Percentiles rank a stretch among this genome's conserved stretches.
Evolutionary conservation across 257 asterid species (phyloP).

Genomic region (Ilex aquifolium): DNA sequence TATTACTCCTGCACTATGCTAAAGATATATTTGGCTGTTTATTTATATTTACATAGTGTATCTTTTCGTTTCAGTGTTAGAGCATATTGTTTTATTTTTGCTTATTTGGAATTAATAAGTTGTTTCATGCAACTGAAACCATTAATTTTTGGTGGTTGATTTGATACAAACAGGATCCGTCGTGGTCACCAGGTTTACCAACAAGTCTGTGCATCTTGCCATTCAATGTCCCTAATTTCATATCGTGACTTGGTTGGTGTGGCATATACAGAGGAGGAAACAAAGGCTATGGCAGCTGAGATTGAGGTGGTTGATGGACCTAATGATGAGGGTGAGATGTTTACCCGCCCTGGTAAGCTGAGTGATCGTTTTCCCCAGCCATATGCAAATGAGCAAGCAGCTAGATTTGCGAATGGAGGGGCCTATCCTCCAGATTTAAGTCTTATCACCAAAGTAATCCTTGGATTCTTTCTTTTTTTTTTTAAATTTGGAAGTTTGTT

Average conservation of each 20-base stretch:
- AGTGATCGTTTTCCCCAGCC: conserved; percentile 81
- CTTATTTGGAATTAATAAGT: neutral
- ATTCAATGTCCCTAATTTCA: conserved; percentile 68
- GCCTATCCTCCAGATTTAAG: conserved; percentile 85
- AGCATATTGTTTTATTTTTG: neutral
- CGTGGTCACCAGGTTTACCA: conserved; percentile 71
- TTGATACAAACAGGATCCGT: conserved; percentile 44
- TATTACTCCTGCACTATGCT: neutral
- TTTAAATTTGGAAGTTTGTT: neutral
- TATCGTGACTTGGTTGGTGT: conserved; percentile 83
- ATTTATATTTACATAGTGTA: no score
- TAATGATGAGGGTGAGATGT: conserved; percentile 83
- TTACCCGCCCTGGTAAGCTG: conserved; percentile 67
- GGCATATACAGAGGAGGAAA: conserved; percentile 82
- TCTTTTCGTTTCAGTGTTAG: neutral
- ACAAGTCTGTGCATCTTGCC: conserved; percentile 83
- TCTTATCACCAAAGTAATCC: conserved; percentile 62
- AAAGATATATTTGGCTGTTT: neutral
- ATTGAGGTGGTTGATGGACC: conserved; percentile 85
- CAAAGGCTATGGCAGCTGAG: conserved; percentile 83
- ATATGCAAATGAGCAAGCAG: conserved; percentile 71
- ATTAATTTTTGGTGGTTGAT: neutral
- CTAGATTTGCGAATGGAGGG: conserved; percentile 85
- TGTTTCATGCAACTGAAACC: neutral
- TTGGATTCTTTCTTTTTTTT: conserved; percentile 1